phyloP scores from a whole-genome alignment of 176 grass and related monocot genomes.

The Secale cereale region DNA sequence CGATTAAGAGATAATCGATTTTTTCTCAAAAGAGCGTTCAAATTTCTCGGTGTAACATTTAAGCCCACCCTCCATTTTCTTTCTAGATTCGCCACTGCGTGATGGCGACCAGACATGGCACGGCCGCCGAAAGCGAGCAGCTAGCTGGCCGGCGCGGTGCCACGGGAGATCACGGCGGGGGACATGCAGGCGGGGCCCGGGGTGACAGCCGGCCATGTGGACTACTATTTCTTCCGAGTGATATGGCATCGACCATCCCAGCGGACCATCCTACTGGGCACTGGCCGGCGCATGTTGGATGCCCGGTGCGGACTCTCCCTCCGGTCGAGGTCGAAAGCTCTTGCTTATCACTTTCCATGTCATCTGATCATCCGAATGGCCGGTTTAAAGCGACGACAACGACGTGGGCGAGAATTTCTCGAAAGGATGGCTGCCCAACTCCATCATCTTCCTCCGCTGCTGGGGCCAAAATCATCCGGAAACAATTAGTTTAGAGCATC shows the following conservation, averaged over 20 bases:
- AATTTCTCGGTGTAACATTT: too few species aligned
- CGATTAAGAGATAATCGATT: too few species aligned
- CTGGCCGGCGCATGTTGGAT: slow-evolving; percentile 10
- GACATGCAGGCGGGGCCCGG: slow-evolving; percentile 8
- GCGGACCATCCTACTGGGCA: slow-evolving; percentile 11
- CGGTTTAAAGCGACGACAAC: slow-evolving; percentile 16
- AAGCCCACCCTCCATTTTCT: too few species aligned
- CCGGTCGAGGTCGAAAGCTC: too few species aligned
- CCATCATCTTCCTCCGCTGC: not conserved
- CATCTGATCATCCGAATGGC: not conserved
- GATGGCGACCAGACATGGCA: not conserved
- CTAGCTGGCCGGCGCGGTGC: not conserved
- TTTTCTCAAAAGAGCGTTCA: too few species aligned
- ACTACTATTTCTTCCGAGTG: not conserved
- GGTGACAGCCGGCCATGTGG: slow-evolving; percentile 35
- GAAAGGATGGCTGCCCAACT: slow-evolving; percentile 17
- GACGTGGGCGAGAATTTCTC: not conserved
- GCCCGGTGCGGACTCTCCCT: slow-evolving; percentile 3
- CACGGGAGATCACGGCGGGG: slow-evolving; percentile 17
- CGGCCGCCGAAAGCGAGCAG: not conserved
- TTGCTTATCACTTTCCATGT: not conserved
- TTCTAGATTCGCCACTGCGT: too few species aligned
- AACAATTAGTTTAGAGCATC: not conserved
- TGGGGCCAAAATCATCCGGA: not conserved
- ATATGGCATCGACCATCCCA: slow-evolving; percentile 16